Base-by-base conservation (phyloP, 2,329 filamentous ascomycete genomes). In the Balansia obtecta region DNA sequence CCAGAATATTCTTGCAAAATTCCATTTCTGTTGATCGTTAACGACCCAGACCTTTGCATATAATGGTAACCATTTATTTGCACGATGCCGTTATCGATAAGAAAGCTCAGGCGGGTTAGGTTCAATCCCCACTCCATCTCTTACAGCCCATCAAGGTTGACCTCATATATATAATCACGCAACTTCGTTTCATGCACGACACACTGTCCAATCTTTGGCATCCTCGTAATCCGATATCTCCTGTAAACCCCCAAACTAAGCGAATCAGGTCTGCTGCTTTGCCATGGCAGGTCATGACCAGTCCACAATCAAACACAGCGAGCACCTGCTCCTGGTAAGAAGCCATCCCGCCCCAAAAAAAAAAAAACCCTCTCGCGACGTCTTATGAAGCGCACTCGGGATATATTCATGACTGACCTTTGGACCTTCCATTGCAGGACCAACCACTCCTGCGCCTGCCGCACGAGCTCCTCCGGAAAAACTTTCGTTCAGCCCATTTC, bases 361-460 rank as follows among this genome's bases (percentile, higher is more conserved):
- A n/a, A n/a, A n/a, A 16, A n/a, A 41, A 16, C 39, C 16, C 37
- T 13, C 18, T n/a, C 16, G 15, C 18, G 10, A 27, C 27, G 27
- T 27, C n/a, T 8, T 7, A 27, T 27, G 27, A 20, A 20, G 13
- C 10, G 34, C 39, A 46, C 34, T 22, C 22, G 16, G 10, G 5
- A 15, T 13, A 32, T 20, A 16, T 4, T 20, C 33, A 46, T 38
- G 43, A 46, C 47, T 37, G 18, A 37, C 49, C 45, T 20, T n/a
- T n/a, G 32, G 6, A 13, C n/a, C 5, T 8, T 22, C 15, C 22
- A 15, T 13, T 15, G 16, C 30, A 91, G 89, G 93, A 98, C 63
- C 91, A 97, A 77, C 86, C 91, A 4, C 85, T 97, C 57, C 82
- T 98, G 57, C 88, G 90, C 34, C 81, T 97, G 20, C 93, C 93